A percentile compares a stretch with the other conserved stretches of the same genome.
Conservation (phyloP, 345 rosid genomes). For the Populus euphratica region DNA sequence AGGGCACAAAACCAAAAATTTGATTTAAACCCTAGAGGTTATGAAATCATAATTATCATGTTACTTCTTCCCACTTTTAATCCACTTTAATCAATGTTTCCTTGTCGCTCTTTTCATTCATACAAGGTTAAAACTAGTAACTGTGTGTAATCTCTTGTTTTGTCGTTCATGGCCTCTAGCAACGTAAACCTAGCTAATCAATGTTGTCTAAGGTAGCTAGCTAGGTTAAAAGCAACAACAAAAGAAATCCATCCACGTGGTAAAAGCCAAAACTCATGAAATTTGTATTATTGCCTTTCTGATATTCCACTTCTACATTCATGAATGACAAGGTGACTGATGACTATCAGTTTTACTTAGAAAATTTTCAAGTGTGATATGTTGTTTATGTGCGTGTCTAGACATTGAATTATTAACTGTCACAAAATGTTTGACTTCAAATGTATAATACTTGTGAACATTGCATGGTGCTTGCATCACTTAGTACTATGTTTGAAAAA, state of each 20-base stretch:
- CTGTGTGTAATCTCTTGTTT: background rate
- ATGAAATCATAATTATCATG: conserved; percentile 35
- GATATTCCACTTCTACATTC: background rate
- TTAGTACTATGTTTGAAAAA: background rate
- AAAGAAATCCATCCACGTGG: background rate
- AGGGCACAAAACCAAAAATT: conserved; percentile 14
- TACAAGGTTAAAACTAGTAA: background rate
- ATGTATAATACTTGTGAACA: no score
- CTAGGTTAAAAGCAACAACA: background rate
- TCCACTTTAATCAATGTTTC: conserved; percentile 43
- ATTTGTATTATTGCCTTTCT: background rate
- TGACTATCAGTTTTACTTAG: background rate
- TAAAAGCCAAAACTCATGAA: background rate
- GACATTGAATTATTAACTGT: background rate
- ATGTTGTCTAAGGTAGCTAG: background rate
- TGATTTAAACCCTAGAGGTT: conserved; percentile 24
- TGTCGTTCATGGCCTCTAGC: background rate
- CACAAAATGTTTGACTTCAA: no score
- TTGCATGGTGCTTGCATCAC: background rate
- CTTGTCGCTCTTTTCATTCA: conserved; percentile 24
- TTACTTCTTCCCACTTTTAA: conserved; percentile 31
- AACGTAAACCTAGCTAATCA: no score
- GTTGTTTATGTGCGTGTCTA: background rate
- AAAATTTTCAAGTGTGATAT: background rate
- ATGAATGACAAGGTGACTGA: background rate